A percentile compares a stretch with the other conserved stretches of the same genome.
Conservation (phyloP, 345 rosid species). For the Anastatica hierochuntica region DNA sequence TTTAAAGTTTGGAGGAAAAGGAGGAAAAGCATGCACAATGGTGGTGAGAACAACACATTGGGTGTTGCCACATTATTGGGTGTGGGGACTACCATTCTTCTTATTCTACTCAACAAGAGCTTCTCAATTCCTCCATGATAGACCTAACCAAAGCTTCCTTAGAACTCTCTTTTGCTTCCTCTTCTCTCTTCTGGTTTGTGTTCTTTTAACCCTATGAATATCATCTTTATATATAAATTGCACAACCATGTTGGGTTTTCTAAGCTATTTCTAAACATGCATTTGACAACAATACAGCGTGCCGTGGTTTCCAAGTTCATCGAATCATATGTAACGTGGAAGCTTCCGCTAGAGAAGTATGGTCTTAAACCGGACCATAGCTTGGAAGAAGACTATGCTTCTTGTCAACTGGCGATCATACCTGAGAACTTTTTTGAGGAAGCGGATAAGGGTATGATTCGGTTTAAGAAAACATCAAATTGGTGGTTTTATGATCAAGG, state of each 20-base stretch:
- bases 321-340: conserved; percentile 70
- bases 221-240: no score
- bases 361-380: conserved; percentile 81
- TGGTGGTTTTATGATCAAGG: conserved; percentile 73
- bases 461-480: conserved; percentile 52
- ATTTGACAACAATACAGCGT: conserved; percentile 32
- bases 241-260: background rate
- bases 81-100: conserved; percentile 89
- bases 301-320: conserved; percentile 59
- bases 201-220: no score
- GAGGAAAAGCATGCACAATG: conserved; percentile 66
- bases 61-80: conserved; percentile 80
- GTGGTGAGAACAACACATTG: conserved; percentile 68
- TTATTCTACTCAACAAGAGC: conserved; percentile 76
- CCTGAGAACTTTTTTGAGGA: no score
- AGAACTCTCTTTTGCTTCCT: conserved; percentile 43
- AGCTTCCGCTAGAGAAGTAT: conserved; percentile 58
- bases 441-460: conserved; percentile 69
- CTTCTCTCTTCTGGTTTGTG: conserved; percentile 51
- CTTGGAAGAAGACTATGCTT: conserved; percentile 83
- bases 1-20: conserved; percentile 30
- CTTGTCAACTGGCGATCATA: no score
- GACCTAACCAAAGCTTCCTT: conserved; percentile 55
- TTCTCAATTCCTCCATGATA: conserved; percentile 72
- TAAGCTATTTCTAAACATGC: background rate